phyloP scores from a whole-genome alignment of 805 yeast species.

The Kodamaea kaohsiungensis region DNA sequence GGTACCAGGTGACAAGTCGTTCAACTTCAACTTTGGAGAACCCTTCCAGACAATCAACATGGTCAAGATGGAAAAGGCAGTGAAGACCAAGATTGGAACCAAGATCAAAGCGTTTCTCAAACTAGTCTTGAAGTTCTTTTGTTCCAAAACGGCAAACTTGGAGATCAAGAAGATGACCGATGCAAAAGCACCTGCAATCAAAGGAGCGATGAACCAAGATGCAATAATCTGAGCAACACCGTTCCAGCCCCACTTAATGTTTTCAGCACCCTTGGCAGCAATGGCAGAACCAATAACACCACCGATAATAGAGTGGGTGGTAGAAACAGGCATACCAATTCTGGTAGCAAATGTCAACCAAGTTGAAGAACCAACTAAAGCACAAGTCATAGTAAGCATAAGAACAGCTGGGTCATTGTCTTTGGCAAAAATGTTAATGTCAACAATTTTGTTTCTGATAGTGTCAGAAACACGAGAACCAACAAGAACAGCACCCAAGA shows the following conservation, averaged over 20 bases:
- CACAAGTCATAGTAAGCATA: constrained; percentile 75
- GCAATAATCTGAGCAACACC: constrained; percentile 75
- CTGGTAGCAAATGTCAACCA: constrained; percentile 71
- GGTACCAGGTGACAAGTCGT: constrained; percentile 52
- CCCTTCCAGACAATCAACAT: constrained; percentile 84
- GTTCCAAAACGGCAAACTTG: constrained; percentile 62
- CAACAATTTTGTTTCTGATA: constrained; percentile 63
- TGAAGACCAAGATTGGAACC: constrained; percentile 62
- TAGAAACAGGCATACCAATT: constrained; percentile 77
- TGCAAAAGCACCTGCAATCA: constrained; percentile 65
- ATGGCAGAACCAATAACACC: constrained; percentile 74
- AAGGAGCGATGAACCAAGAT: constrained; percentile 79
- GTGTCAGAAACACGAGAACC: constrained; percentile 77
- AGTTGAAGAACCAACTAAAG: constrained; percentile 67
- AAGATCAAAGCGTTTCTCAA: constrained; percentile 56
- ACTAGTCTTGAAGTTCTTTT: constrained; percentile 43
- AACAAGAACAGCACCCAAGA: constrained; percentile 71
- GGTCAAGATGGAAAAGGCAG: constrained; percentile 62
- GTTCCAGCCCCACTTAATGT: constrained; percentile 73
- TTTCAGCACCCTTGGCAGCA: constrained; percentile 64
- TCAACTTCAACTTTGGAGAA: constrained; percentile 64
- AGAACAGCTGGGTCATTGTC: constrained; percentile 66
- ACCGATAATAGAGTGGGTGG: constrained; percentile 79
- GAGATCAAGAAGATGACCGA: constrained; percentile 57
- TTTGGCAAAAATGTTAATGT: constrained; percentile 46